phyloP scores from a whole-genome alignment of 1,284 basidiomycete species.

The Schizophyllum commune region DNA sequence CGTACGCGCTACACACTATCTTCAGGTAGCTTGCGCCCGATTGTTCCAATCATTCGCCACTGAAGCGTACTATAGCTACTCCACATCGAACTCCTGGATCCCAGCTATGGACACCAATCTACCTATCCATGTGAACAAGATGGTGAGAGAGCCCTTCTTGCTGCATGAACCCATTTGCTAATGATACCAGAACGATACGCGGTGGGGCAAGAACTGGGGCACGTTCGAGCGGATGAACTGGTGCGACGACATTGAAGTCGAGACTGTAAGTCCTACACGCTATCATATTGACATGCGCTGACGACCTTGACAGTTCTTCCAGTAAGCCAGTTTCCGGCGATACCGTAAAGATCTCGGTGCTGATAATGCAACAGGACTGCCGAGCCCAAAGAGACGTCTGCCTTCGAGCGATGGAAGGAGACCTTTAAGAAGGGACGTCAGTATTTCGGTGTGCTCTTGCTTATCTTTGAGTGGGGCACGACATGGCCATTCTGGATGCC shows the following conservation, averaged over 20 bases:
- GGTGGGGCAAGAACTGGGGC: constrained; percentile 23
- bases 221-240: constrained; percentile 19
- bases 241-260: constrained; percentile 18
- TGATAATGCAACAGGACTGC: neutral
- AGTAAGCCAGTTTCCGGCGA: constrained; percentile 1
- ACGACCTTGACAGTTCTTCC: constrained; percentile 7
- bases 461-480: constrained; percentile 24
- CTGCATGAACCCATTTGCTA: neutral
- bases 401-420: constrained; percentile 11
- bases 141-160: constrained; percentile 2
- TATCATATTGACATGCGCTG: neutral
- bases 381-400: neutral
- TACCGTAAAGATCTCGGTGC: neutral
- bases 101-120: constrained; percentile 14
- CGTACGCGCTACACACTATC: constrained; percentile 18
- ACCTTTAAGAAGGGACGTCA: constrained; percentile 15
- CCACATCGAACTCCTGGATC: constrained; percentile 18
- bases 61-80: constrained; percentile 9
- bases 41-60: neutral
- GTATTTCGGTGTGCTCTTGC: constrained; percentile 18
- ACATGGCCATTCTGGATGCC: constrained; percentile 22
- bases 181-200: constrained; percentile 8
- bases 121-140: constrained; percentile 17
- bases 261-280: neutral
- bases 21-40: constrained; percentile 14